Evolutionary conservation across 2,329 filamentous ascomycete genomes (phyloP).

Genomic region (Paecilomyces dactylethromorphus): DNA sequence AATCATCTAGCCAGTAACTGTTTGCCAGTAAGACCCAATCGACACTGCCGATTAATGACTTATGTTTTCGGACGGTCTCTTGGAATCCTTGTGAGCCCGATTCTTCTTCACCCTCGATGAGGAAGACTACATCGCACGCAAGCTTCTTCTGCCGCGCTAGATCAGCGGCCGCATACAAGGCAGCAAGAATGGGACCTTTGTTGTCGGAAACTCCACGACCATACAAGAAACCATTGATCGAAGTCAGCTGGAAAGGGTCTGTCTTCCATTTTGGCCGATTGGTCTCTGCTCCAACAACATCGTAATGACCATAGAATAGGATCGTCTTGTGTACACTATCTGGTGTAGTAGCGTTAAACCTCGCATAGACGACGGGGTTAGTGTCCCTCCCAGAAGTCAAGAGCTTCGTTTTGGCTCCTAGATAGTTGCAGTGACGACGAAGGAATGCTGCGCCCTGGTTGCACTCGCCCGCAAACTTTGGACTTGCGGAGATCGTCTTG

Average conservation of each 20-base stretch:
- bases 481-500: constrained; percentile 82
- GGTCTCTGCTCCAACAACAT: constrained; percentile 85
- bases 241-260: constrained; percentile 84
- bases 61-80: constrained; percentile 71
- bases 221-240: constrained; percentile 87
- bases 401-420: constrained; percentile 85
- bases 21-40: constrained; percentile 95
- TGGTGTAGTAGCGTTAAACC: constrained; percentile 69
- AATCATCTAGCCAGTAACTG: constrained; percentile 97
- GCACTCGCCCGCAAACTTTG: constrained; percentile 85
- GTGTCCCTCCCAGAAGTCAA: constrained; percentile 72
- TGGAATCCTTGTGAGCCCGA: constrained; percentile 88
- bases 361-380: constrained; percentile 90
- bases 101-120: constrained; percentile 97
- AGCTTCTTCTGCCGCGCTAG: constrained; percentile 76
- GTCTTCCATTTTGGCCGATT: constrained; percentile 76
- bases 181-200: constrained; percentile 91
- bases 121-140: constrained; percentile 81
- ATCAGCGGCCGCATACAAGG: constrained; percentile 87
- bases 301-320: constrained; percentile 96
- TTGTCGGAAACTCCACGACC: constrained; percentile 96
- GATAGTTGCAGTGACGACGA: constrained; percentile 81
- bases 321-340: constrained; percentile 70
- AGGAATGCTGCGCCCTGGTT: constrained; percentile 87
- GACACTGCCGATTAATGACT: constrained; percentile 77